Conservation (phyloP, 192 early-diverging fungal species). For the Coemansia sp. region DNA sequence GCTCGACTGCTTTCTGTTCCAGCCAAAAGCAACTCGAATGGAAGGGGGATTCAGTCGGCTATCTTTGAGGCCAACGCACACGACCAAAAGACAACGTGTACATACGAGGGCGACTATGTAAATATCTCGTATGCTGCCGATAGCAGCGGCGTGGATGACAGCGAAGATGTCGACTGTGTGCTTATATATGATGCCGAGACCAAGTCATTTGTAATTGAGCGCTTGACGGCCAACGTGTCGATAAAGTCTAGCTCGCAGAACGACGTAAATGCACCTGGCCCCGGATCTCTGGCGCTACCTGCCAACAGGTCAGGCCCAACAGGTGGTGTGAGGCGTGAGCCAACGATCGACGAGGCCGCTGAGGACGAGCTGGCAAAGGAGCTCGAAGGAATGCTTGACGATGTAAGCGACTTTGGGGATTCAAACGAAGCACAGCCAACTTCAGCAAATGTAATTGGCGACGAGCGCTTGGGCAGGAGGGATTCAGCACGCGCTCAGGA, state of each 20-base stretch:
- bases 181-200: conserved; percentile 44
- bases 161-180: conserved; percentile 38
- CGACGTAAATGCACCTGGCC: conserved; percentile 1
- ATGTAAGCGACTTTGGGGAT: conserved; percentile 29
- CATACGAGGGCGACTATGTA: conserved; percentile 49
- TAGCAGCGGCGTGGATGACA: background rate
- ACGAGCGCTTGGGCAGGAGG: conserved; percentile 1
- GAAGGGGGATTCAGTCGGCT: conserved; percentile 6
- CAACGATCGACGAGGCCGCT: conserved; percentile 24
- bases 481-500: conserved; percentile 16
- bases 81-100: conserved; percentile 36
- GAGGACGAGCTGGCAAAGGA: conserved; percentile 50
- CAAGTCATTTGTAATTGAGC: conserved; percentile 44
- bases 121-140: conserved; percentile 1
- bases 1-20: conserved; percentile 16
- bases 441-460: no score
- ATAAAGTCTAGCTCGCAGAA: conserved; percentile 22
- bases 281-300: conserved; percentile 30
- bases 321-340: conserved; percentile 7
- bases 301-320: background rate
- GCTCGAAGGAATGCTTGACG: conserved; percentile 43
- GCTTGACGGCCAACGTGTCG: conserved; percentile 12
- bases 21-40: background rate
- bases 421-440: background rate
- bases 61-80: conserved; percentile 33